Conservation (phyloP, 371 early-diverging fungal genomes). For the Dichotomocladium elegans region DNA sequence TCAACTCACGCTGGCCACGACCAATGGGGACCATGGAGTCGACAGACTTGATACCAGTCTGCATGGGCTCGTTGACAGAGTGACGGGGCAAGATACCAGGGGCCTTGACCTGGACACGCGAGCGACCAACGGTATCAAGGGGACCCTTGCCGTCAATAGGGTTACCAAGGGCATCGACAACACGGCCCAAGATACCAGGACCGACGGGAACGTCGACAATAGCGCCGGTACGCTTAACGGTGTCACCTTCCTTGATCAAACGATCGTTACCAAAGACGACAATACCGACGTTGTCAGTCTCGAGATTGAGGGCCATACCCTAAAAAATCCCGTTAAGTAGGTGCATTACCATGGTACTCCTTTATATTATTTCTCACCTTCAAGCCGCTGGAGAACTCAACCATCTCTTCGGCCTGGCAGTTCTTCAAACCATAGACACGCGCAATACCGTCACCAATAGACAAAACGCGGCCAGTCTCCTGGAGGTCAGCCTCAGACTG, state of each 20-base stretch:
- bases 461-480: slow-evolving; percentile 95
- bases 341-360: slow-evolving; percentile 47
- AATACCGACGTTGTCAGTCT: slow-evolving; percentile 97
- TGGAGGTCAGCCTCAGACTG: slow-evolving; percentile 76
- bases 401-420: slow-evolving; percentile 97
- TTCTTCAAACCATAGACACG: slow-evolving; percentile 95
- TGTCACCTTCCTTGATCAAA: slow-evolving; percentile 87
- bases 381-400: slow-evolving; percentile 94
- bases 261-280: slow-evolving; percentile 98
- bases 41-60: slow-evolving; percentile 97
- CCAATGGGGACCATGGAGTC: slow-evolving; percentile 98
- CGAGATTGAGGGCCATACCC: slow-evolving; percentile 98
- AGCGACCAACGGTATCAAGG: slow-evolving; percentile 70
- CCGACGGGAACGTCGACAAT: slow-evolving; percentile 97
- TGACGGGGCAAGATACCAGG: slow-evolving; percentile 97
- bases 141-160: slow-evolving; percentile 98
- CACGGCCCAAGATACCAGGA: slow-evolving; percentile 90
- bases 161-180: slow-evolving; percentile 96
- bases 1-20: too few species aligned
- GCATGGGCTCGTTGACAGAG: slow-evolving; percentile 97
- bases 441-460: slow-evolving; percentile 98
- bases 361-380: slow-evolving; percentile 50
- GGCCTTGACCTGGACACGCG: slow-evolving; percentile 94
- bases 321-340: slow-evolving; percentile 80
- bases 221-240: slow-evolving; percentile 94